Base-by-base conservation (phyloP, 345 rosid genomes). In the Excoecaria agallocha region DNA sequence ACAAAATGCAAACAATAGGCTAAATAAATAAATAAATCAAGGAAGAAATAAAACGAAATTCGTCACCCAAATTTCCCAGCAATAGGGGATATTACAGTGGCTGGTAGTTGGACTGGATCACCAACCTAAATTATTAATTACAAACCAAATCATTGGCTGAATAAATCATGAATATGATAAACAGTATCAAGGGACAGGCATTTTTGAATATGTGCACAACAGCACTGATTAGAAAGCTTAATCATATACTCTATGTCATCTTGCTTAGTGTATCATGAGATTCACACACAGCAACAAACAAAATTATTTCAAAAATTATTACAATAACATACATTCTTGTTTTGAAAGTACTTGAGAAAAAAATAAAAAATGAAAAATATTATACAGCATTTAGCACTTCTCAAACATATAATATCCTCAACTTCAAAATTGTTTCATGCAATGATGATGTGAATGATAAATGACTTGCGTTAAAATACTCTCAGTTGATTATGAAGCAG, bases 61-160 rank as follows among this genome's bases (percentile, higher is more conserved):
- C 69, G 60, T 79, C 85, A 94, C 99, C 99, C 97, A 60, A 82
- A 75, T 75, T 86, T 85, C 78, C 79, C 87, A 74, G 99, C 98
- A 74, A 81, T 64, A 20, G 92, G 77, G 75, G 99, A 95, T 80
- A 95, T 95, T 17, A 95, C 99, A 71, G 99, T 93, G 77, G 97
- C 99, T 61, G 99, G 97, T 66, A 95, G 86, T 84, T 95, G 99
- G 81, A 90, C 91, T 1, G 99, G 96, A 85, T 95, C 97, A 45
- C 98, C 98, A 25, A 95, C 96, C 99, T 93, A 76, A 76, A 78
- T 64, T 48, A 63, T 69, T 74, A 37, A 43, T 17, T 68, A 22
- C 55, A 80, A 56, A 71, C 3, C 12, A 74, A n/a, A 56, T n/a
- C n/a, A 24, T 37, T 55, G n/a, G 19, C 45, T 63, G 48, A 62